These are phyloP conservation scores for Multifurca ochricompacta DNA, from an alignment of 768 basidiomycete species.

Conservation along the genomic window DNA sequence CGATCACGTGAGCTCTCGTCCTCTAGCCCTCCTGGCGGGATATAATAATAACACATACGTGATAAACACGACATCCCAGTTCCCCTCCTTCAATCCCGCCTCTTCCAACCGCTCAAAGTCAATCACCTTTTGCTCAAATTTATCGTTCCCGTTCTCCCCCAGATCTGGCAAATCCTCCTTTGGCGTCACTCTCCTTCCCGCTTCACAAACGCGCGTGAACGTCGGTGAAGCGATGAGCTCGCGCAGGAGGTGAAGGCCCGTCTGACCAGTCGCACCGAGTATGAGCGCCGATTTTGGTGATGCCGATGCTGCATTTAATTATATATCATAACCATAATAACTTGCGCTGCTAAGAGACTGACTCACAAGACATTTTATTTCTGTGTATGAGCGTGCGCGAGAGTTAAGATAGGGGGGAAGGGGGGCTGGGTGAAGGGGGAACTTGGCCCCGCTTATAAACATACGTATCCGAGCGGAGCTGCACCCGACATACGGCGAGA, in stretches of 20 bases:
- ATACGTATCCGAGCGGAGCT: too few species aligned
- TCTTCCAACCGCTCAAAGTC: conserved; percentile 61
- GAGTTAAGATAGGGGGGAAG: too few species aligned
- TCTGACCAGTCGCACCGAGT: conserved; percentile 70
- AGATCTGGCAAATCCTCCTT: conserved; percentile 32
- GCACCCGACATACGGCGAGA: too few species aligned
- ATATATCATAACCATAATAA: not conserved
- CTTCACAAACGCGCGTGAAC: conserved; percentile 57
- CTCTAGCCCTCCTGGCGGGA: too few species aligned
- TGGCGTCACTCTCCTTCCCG: conserved; percentile 55
- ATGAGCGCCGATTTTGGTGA: conserved; percentile 45
- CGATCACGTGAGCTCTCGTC: too few species aligned
- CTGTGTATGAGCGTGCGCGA: too few species aligned
- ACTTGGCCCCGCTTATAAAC: too few species aligned
- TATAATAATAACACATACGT: conserved; percentile 42
- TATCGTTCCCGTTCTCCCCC: conserved; percentile 40
- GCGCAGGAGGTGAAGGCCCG: conserved; percentile 52
- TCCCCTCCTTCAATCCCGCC: conserved; percentile 42
- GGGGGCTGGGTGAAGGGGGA: too few species aligned
- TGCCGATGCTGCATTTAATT: not conserved
- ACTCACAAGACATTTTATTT: too few species aligned
- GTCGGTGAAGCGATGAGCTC: conserved; percentile 51
- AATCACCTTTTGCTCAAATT: conserved; percentile 59
- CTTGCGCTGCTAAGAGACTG: not conserved
- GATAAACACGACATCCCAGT: conserved; percentile 73